Evolutionary conservation across 2,329 filamentous ascomycete species (phyloP).

Genomic region (Phialophora verrucosa): DNA sequence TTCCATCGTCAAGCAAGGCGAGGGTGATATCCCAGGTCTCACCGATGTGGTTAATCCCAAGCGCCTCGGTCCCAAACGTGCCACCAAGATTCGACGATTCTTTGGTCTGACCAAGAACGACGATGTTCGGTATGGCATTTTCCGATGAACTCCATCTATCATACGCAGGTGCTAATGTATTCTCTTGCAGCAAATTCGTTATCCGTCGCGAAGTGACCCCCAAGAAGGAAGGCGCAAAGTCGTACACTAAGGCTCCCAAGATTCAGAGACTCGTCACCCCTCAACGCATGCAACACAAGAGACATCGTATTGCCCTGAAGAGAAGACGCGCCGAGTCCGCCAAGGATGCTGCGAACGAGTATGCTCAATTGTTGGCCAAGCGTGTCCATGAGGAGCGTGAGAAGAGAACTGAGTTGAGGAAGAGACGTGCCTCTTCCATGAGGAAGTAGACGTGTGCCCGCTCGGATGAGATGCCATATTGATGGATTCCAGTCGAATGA

Average conservation of each 20-base stretch:
- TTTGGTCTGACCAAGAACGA: slow-evolving; percentile 99
- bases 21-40: slow-evolving; percentile 88
- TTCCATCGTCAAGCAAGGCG: slow-evolving; percentile 97
- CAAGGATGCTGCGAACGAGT: slow-evolving; percentile 99
- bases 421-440: slow-evolving; percentile 96
- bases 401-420: slow-evolving; percentile 90
- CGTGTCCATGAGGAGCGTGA: slow-evolving; percentile 96
- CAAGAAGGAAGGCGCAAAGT: slow-evolving; percentile 95
- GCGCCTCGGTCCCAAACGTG: slow-evolving; percentile 98
- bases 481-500: neutral
- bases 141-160: neutral
- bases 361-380: slow-evolving; percentile 94
- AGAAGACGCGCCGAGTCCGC: slow-evolving; percentile 94
- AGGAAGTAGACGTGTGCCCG: slow-evolving; percentile 61
- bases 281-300: slow-evolving; percentile 99
- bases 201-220: slow-evolving; percentile 97
- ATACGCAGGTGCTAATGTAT: slow-evolving; percentile 46
- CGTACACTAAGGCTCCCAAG: slow-evolving; percentile 99
- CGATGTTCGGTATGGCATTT: slow-evolving; percentile 81
- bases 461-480: neutral
- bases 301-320: slow-evolving; percentile 97
- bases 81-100: slow-evolving; percentile 99
- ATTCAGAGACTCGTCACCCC: slow-evolving; percentile 99
- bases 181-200: slow-evolving; percentile 97
- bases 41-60: slow-evolving; percentile 99